Percentiles rank a stretch among this genome's conserved stretches.
phyloP scores from a whole-genome alignment of 192 early-diverging fungal species.

The Chytriomyces confervae region DNA sequence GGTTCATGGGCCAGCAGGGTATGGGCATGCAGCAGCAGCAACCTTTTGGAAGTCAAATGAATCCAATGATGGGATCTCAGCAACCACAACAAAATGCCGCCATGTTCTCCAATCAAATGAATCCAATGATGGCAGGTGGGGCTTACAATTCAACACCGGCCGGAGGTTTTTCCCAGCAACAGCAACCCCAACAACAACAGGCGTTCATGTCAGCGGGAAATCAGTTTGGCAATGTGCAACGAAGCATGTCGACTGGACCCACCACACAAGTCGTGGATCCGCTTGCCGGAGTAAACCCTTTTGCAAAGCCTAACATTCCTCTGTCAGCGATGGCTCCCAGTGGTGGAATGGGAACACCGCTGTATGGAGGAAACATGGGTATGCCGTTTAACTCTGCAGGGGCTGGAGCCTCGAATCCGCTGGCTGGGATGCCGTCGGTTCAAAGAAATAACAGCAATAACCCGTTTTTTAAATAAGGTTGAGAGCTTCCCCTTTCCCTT shows the following conservation, averaged over 20 bases:
- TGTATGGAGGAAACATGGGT: slow-evolving; percentile 6
- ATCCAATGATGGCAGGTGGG: too few species aligned
- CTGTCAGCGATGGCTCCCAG: slow-evolving; percentile 10
- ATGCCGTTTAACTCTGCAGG: background rate
- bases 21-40: too few species aligned
- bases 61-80: too few species aligned
- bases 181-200: background rate
- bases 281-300: slow-evolving; percentile 28
- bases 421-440: slow-evolving; percentile 5
- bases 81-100: too few species aligned
- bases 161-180: too few species aligned
- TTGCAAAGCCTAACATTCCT: slow-evolving; percentile 25
- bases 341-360: background rate
- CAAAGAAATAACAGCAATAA: slow-evolving; percentile 26
- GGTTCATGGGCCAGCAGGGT: too few species aligned
- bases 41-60: too few species aligned
- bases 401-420: background rate
- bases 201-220: background rate
- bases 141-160: too few species aligned
- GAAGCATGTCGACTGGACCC: background rate
- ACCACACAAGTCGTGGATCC: slow-evolving; percentile 24
- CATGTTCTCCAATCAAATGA: too few species aligned
- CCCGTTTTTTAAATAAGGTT: slow-evolving; percentile 19
- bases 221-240: background rate
- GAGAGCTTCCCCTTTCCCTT: background rate